Base-by-base conservation (phyloP, 2,329 filamentous ascomycete genomes). In the Fusarium austroafricanum region DNA sequence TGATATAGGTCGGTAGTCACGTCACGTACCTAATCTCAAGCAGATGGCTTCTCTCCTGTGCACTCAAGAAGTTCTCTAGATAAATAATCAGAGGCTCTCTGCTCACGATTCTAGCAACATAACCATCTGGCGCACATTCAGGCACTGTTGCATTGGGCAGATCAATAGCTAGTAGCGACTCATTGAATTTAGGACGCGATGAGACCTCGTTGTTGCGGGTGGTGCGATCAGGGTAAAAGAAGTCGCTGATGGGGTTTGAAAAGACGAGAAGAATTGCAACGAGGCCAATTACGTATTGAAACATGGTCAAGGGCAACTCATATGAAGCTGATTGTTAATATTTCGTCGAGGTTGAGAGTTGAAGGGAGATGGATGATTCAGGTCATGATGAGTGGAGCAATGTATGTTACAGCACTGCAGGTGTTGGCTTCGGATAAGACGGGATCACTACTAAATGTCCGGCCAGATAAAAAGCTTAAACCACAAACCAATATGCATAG, bases 61-160 rank as follows among this genome's bases (percentile, higher is more conserved):
- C 62, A 15, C 77, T 80, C 53, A 87, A 65, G 67, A 87, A 87
- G 18, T 81, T 78, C 75, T 86, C 83, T 14, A 87, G 75, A 62
- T 87, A 87, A 6, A 87, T 70, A 4, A 87, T 83, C 37, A 87
- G 72, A 20, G 86, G 85, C 55, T 82, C 82, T 54, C 81, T 79
- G 43, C 79, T 84, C 56, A 83, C 73, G 23, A 87, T 78, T 55
- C 84, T 82, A 40, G 84, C 79, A 2, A 77, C 75, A 71, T 86
- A 85, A 3, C 77, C 66, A 59, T 85, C 80, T 2, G 76, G 71
- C 0, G 74, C 71, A 54, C 83, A 86, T 10, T 69, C 73, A 51
- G 73, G 70, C 26, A 68, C 68, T 20, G 78, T 79, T 49, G 77
- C 77, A 67, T 80, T 79, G 39, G 73, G 67, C 9, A 57, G 58